Evolutionary conservation across 2,329 filamentous ascomycete species (phyloP), one percentile per base, ranked within the genome.

Genomic region (Neurospora sp.): DNA sequence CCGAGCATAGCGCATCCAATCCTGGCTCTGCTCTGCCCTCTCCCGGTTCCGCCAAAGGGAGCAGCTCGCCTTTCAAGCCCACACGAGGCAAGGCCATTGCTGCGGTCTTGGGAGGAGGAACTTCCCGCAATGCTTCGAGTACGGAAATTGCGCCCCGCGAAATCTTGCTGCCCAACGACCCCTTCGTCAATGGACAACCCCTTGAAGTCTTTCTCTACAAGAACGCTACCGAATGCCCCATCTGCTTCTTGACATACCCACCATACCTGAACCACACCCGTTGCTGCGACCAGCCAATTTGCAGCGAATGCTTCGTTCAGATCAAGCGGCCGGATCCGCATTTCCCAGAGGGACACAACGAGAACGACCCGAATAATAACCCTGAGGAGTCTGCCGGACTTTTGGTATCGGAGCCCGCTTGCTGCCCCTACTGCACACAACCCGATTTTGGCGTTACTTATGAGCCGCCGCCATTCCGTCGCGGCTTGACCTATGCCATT

Each of bases 221-320:
- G 79, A 89, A 97, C 74, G 91, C 93, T 3, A 82, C 84, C 6
- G 96, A 99, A 78, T 99, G 96, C 76, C 95, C 96, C 5, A 97
- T 99, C 72, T 99, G 96, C 82, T 97, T 98, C 78, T 84, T 98
- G 68, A 96, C 93, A 75, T 99, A 98, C 74, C 96, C 96, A 0
- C 93, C 93, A 3, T 96, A 96, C 77, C 85, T 99, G 38, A 99
- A 99, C 81, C 91, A 90, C 74, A 99, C 96, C 0, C 86, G 96
- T 74, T 99, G 96, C 78, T 99, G 96, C 79, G 93, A 97, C 76
- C 96, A 99, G 78, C 86, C 92, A 6, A 98, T 99, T 72, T 99
- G 96, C 81, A 98, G 94, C 57, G 96, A 99, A 81, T 99, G 96
- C 79, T 99, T 99, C 77, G 96, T 99, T 4, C 96, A 99, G 79